Percentiles rank a stretch among this genome's conserved stretches.
Conservation (phyloP, 163 green algal genomes). For the Scenedesmus sp. region DNA sequence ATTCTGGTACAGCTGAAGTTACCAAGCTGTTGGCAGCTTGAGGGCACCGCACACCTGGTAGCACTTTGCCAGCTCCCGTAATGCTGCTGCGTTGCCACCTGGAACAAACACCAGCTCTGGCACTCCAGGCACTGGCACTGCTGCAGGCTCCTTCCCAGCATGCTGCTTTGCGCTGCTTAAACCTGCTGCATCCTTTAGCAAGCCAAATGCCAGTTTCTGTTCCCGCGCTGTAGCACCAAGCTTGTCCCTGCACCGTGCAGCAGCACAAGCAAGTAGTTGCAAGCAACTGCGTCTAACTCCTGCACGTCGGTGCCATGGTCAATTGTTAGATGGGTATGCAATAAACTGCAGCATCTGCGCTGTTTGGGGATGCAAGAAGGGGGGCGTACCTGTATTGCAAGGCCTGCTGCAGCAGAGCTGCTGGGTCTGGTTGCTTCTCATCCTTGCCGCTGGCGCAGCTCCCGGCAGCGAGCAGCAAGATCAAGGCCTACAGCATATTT, state of each 20-base stretch:
- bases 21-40: neutral
- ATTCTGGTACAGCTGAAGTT: neutral
- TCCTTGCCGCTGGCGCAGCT: neutral
- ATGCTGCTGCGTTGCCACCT: constrained; percentile 59
- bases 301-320: neutral
- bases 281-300: neutral
- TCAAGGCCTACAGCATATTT: neutral
- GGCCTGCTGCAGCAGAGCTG: constrained; percentile 14
- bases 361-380: neutral
- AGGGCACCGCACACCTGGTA: constrained; percentile 59
- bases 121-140: constrained; percentile 27
- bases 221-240: constrained; percentile 7
- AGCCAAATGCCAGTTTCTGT: neutral
- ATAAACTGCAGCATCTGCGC: neutral
- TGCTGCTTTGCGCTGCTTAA: constrained; percentile 31
- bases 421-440: constrained; percentile 21
- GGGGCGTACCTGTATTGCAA: constrained; percentile 20
- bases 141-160: neutral
- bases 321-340: neutral
- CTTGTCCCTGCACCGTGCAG: constrained; percentile 44
- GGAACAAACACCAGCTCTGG: constrained; percentile 44
- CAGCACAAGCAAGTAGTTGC: neutral
- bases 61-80: constrained; percentile 74
- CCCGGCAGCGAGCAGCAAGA: neutral
- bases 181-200: constrained; percentile 55